phyloP scores from a whole-genome alignment of 192 early-diverging fungal species.

The Cetraspora pellucida region DNA sequence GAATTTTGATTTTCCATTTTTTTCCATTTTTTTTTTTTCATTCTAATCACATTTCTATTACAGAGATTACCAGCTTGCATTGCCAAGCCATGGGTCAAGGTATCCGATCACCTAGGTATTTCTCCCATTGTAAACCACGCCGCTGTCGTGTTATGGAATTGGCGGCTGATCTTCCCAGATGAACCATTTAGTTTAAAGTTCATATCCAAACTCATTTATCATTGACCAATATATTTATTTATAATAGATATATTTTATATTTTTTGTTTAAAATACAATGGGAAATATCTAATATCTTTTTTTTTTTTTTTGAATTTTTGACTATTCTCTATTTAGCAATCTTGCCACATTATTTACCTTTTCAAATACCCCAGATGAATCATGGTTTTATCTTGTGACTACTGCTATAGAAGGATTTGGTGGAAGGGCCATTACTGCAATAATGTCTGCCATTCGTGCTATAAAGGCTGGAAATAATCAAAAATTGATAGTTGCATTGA shows the following conservation, averaged over 20 bases:
- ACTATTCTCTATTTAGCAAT: conserved; percentile 58
- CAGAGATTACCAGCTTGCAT: conserved; percentile 72
- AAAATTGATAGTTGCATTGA: conserved; percentile 54
- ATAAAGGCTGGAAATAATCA: conserved; percentile 56
- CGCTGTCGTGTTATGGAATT: conserved; percentile 90
- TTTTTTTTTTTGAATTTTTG: background rate
- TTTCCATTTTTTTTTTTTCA: conserved; percentile 1
- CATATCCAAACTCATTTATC: background rate
- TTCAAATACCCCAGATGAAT: conserved; percentile 87
- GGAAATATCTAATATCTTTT: conserved; percentile 3
- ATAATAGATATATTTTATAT: background rate
- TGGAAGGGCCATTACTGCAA: conserved; percentile 67
- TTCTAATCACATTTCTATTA: background rate
- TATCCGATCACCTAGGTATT: conserved; percentile 75
- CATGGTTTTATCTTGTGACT: conserved; percentile 96
- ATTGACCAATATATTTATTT: background rate
- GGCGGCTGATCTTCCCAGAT: conserved; percentile 77
- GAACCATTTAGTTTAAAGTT: conserved; percentile 75
- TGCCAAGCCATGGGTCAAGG: conserved; percentile 81
- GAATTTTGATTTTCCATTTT: conserved; percentile 14
- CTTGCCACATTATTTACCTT: conserved; percentile 81
- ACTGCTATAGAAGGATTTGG: conserved; percentile 85
- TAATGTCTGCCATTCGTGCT: conserved; percentile 67
- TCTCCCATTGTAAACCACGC: conserved; percentile 89
- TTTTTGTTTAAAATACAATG: background rate